Base-by-base conservation (phyloP, 306 rosid genomes). In the Quercus aquifolioides region DNA sequence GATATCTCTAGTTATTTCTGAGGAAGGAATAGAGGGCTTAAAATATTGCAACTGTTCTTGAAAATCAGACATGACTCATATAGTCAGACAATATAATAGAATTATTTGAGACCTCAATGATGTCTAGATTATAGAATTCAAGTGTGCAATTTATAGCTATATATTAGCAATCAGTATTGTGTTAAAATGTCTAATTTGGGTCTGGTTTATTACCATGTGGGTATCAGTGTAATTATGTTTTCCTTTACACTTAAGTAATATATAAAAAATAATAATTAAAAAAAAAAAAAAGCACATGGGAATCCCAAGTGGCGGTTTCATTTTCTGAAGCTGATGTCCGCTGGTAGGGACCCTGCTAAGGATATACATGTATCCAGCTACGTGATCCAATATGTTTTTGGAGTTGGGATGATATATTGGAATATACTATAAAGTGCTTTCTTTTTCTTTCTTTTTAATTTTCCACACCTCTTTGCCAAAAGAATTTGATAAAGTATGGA, bases 241-340 rank as follows among this genome's bases (percentile, higher is more conserved):
- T 78, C 82, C 86, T 83, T 83, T 71, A 78, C 35, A 78, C 38
- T 74, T 83, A 83, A 83, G 74, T 25, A 70, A 70, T 82, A 49
- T 74, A 83, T 51, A 56, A 68, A 41, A 49, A 72, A 59, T 57
- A 4, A 54, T 17, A 55, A 68, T n/a, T 9, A 74, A 41, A 69
- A 71, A 70, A 17, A 74, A 4, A 41, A 23, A 55, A 69, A 70
- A 14, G 57, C 74, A 46, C 33, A 70, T 70, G 74, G 62, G 30
- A 56, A 52, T 33, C 46, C 56, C 26, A 46, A 74, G 73, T 74
- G 54, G 62, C 54, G 58, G 38, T 55, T 76, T 78, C 79, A 49
- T 57, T 73, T 73, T 78, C 82, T 56, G 79, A 78, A 49, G 69
- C 63, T 54, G 70, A 77, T 71, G 41, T 28, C 71, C 69, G 5